Base-by-base conservation (phyloP, 495 filamentous ascomycete genomes). In the Trichoderma erinaceum region DNA sequence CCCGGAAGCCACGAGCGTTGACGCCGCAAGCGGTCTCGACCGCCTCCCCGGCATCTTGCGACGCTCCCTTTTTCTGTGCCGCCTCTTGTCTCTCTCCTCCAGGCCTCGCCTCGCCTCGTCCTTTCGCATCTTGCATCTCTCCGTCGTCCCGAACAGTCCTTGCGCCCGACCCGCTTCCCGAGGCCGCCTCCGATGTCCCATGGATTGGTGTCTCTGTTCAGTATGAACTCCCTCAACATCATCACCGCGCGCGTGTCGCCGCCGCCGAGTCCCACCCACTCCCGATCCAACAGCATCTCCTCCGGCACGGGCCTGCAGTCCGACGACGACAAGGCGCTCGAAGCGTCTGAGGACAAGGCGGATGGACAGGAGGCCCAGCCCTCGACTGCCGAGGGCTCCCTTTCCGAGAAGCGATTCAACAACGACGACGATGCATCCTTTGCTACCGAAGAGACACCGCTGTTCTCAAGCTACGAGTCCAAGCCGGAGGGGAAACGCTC, bases 211-310 rank as follows among this genome's bases (percentile, higher is more conserved):
- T 68, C 71, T 66, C 56, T 71, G 67, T 68, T 68, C 81, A 93
- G 88, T 81, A 99, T 99, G 94, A 97, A 98, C 89, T 96, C 94
- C 74, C 81, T 98, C 82, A 97, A 96, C 79, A 90, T 97, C 77
- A 84, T 99, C 77, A 96, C 92, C 71, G 86, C 91, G 76, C 88
- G 90, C 81, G 91, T 95, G 68, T 85, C 84, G 71, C 84, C 83
- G 69, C 75, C 83, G 61, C 75, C 83, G 70, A 86, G 82, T 73
- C 81, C 83, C 16, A 75, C 77, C 48, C 87, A 87, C 66, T 84
- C 86, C 68, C 83, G 89, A 78, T 87, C 87, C 66, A 89, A 86
- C 72, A 90, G 88, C 16, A 82, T 89, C 56, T 84, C 88, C 41
- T 77, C 84, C 48, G 75, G 82, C 68, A 75, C 81, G 21, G 75